Evolutionary conservation across 345 rosid genomes (phyloP).

Genomic region (Odontarrhena argentea): DNA sequence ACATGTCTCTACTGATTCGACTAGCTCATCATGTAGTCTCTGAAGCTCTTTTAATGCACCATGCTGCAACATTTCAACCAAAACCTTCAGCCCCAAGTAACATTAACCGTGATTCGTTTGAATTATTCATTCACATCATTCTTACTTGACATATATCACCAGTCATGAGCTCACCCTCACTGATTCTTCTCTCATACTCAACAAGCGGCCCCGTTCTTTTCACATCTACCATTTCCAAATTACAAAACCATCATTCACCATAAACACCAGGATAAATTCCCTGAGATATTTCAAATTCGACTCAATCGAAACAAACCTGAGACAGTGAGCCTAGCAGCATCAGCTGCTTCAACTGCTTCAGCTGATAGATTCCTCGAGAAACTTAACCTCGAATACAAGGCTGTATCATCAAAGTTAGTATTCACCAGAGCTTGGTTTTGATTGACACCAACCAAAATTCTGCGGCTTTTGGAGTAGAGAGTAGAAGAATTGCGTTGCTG

Average conservation of each 20-base stretch:
- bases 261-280: neutral
- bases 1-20: constrained; percentile 79
- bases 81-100: constrained; percentile 21
- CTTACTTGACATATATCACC: constrained; percentile 88
- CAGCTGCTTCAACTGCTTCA: constrained; percentile 42
- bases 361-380: constrained; percentile 54
- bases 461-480: constrained; percentile 39
- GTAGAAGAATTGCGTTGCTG: constrained; percentile 34
- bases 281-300: neutral
- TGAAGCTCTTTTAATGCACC: constrained; percentile 86
- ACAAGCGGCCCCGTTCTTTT: constrained; percentile 73
- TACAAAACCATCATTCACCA: constrained; percentile 9
- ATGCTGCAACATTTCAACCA: constrained; percentile 48
- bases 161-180: constrained; percentile 76
- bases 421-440: constrained; percentile 26
- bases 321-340: constrained; percentile 42
- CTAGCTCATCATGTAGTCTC: constrained; percentile 83
- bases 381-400: constrained; percentile 30
- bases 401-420: constrained; percentile 29
- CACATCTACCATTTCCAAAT: constrained; percentile 50
- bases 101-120: no score
- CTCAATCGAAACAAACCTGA: constrained; percentile 22
- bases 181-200: constrained; percentile 85
- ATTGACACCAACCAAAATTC: constrained; percentile 30
- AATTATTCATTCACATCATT: no score